Evolutionary conservation across 2,329 filamentous ascomycete genomes (phyloP).

Genomic region (Cercospora janseana): DNA sequence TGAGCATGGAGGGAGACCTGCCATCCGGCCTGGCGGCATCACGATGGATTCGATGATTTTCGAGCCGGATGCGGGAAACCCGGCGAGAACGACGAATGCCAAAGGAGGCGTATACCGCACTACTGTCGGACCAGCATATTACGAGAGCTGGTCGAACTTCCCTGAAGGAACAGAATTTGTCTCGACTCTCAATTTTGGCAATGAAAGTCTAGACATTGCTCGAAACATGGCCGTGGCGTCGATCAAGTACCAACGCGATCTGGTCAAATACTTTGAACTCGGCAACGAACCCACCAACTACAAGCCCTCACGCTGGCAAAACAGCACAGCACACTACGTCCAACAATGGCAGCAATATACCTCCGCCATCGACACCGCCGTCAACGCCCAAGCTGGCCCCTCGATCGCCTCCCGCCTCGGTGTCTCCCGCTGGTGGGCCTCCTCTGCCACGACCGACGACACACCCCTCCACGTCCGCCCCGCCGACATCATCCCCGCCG

Average conservation of each 20-base stretch:
- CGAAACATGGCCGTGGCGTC: constrained; percentile 33
- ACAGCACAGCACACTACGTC: constrained; percentile 32
- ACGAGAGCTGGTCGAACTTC: constrained; percentile 36
- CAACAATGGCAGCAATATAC: constrained; percentile 36
- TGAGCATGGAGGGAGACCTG: constrained; percentile 32
- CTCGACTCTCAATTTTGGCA: constrained; percentile 35
- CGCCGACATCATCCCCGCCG: constrained; percentile 33
- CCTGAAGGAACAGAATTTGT: constrained; percentile 32
- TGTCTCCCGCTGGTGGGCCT: constrained; percentile 32
- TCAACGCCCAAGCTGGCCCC: constrained; percentile 16
- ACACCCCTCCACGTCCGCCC: constrained; percentile 32
- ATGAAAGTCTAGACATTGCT: constrained; percentile 33
- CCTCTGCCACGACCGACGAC: constrained; percentile 33
- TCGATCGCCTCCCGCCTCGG: constrained; percentile 12
- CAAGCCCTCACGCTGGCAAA: constrained; percentile 26
- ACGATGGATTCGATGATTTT: constrained; percentile 38
- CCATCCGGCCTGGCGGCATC: constrained; percentile 34
- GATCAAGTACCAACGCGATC: constrained; percentile 30
- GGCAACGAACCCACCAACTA: constrained; percentile 37
- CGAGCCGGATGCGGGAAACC: constrained; percentile 26
- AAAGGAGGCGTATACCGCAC: constrained; percentile 34
- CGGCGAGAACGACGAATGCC: constrained; percentile 29
- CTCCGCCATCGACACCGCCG: constrained; percentile 29
- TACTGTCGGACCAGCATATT: constrained; percentile 34
- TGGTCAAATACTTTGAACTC: constrained; percentile 32